These are phyloP conservation scores for Dendrocalamus sinicus DNA, from an alignment of 176 grass and related monocot species.

Conservation along the genomic window DNA sequence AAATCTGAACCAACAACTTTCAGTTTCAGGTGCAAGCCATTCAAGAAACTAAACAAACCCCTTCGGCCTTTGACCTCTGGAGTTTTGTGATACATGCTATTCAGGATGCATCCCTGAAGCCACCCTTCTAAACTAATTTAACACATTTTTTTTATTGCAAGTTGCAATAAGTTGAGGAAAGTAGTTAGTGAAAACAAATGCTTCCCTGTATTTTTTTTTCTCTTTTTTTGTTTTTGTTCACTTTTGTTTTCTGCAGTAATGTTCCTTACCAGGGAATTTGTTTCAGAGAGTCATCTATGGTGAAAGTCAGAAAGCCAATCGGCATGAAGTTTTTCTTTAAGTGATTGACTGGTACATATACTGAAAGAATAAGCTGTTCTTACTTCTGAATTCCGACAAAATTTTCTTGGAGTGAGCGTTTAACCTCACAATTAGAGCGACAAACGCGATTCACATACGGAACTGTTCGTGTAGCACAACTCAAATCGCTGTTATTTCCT, in stretches of 20 bases:
- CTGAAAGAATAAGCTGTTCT: background rate
- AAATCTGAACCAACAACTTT: background rate
- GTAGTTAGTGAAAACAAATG: background rate
- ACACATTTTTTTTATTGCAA: conserved; percentile 18
- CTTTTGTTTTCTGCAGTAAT: background rate
- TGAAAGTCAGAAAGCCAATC: conserved; percentile 24
- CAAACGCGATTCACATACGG: background rate
- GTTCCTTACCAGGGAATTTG: background rate
- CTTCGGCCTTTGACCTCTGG: conserved; percentile 39
- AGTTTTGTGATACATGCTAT: conserved; percentile 39
- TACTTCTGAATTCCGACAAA: background rate
- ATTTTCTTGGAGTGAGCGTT: background rate
- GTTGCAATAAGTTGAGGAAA: conserved; percentile 32
- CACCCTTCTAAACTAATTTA: conserved; percentile 12
- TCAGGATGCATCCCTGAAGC: conserved; percentile 2
- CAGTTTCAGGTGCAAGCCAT: conserved; percentile 38
- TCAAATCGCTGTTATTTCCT: background rate
- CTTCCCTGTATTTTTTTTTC: background rate
- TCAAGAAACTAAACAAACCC: conserved; percentile 17
- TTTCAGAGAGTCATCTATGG: background rate
- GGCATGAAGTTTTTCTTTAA: background rate
- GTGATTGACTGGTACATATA: conserved; percentile 11
- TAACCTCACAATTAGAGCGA: background rate
- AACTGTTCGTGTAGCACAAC: background rate
- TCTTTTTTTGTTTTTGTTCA: background rate